phyloP scores from a whole-genome alignment of 768 basidiomycete species.

The Sarcomyxa edulis region DNA sequence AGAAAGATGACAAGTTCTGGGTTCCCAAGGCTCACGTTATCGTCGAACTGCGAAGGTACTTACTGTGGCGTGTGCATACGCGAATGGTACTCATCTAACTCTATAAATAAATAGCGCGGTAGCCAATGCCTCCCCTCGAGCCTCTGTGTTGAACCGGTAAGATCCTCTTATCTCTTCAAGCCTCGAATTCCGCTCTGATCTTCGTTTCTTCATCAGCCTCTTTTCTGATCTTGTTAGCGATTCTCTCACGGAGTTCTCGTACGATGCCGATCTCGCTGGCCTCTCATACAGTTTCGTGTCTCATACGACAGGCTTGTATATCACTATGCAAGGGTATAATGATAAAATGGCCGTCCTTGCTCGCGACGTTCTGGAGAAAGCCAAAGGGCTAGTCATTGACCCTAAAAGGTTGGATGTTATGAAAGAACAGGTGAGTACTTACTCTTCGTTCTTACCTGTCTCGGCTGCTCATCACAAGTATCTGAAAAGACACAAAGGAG shows the following conservation, averaged over 20 bases:
- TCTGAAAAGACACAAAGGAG: conserved; percentile 71
- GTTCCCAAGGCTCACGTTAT: conserved; percentile 81
- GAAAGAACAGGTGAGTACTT: conserved; percentile 67
- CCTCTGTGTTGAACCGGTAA: conserved; percentile 70
- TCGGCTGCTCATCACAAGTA: conserved; percentile 21
- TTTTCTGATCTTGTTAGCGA: conserved; percentile 86
- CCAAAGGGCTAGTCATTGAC: conserved; percentile 58
- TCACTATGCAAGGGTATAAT: conserved; percentile 81
- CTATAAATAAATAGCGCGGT: conserved; percentile 52
- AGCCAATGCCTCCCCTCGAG: conserved; percentile 58
- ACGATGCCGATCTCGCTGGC: conserved; percentile 91
- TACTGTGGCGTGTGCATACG: conserved; percentile 2
- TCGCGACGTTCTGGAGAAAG: conserved; percentile 63
- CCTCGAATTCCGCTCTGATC: not conserved
- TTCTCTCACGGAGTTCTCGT: conserved; percentile 83
- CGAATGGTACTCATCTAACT: conserved; percentile 1
- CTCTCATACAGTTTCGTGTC: conserved; percentile 65
- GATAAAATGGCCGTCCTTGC: conserved; percentile 82
- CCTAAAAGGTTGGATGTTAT: conserved; percentile 74
- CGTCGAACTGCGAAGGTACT: conserved; percentile 72
- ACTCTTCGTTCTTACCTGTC: not conserved
- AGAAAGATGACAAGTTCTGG: conserved; percentile 97
- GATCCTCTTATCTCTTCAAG: conserved; percentile 12
- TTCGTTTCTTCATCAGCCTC: conserved; percentile 39
- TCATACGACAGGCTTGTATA: conserved; percentile 58